These are phyloP conservation scores for Microdochium paspali DNA, from an alignment of 2,329 filamentous ascomycete species.

Conservation along the genomic window DNA sequence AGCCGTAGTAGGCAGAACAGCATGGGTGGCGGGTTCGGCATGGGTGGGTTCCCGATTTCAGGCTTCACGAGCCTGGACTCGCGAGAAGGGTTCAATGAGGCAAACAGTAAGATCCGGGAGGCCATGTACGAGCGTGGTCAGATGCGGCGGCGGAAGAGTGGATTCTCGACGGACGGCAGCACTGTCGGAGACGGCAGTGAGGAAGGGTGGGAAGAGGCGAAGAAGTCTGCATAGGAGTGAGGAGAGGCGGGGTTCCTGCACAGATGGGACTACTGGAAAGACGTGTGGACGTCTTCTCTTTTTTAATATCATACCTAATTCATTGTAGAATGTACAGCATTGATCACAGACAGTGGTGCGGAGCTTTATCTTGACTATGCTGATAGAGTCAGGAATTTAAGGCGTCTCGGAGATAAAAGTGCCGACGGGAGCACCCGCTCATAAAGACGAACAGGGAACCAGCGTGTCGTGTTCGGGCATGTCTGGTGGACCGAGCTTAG, in stretches of 20 bases:
- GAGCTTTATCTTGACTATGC: too few relatives aligned
- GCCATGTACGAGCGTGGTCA: constrained; percentile 75
- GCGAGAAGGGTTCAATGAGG: constrained; percentile 68
- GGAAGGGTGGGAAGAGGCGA: constrained; percentile 5
- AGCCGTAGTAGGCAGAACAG: constrained; percentile 64
- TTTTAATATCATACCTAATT: too few relatives aligned
- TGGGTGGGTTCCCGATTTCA: constrained; percentile 54
- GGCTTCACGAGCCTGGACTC: constrained; percentile 60
- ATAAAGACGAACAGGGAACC: too few relatives aligned
- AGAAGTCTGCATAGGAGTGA: constrained; percentile 6
- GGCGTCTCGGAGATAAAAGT: too few relatives aligned
- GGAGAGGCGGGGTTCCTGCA: not conserved
- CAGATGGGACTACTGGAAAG: too few relatives aligned
- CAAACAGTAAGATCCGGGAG: constrained; percentile 72
- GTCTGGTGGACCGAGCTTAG: too few relatives aligned
- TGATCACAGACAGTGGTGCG: too few relatives aligned
- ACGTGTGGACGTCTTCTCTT: too few relatives aligned
- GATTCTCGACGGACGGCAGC: constrained; percentile 3
- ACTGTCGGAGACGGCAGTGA: not conserved
- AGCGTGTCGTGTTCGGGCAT: too few relatives aligned
- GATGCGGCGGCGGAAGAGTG: constrained; percentile 44
- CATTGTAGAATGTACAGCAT: too few relatives aligned
- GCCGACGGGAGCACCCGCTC: too few relatives aligned
- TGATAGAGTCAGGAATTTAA: too few relatives aligned
- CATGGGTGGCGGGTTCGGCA: constrained; percentile 51